phyloP scores from a whole-genome alignment of 306 rosid genomes.

The Vigna angularis region DNA sequence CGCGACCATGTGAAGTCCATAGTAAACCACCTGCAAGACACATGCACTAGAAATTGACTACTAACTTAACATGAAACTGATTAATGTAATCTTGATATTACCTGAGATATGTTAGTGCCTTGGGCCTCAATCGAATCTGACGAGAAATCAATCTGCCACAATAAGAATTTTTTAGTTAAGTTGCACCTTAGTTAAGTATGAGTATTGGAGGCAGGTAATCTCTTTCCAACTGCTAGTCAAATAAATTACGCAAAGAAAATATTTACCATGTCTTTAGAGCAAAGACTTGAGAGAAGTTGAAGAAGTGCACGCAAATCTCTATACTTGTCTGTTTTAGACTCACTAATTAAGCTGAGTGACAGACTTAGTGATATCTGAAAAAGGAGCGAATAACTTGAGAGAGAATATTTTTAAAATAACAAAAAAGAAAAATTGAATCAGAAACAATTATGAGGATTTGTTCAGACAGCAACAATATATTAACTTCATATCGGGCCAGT shows the following conservation, averaged over 20 bases:
- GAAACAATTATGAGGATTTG: neutral
- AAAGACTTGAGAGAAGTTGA: slow-evolving; percentile 92
- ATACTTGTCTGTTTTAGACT: slow-evolving; percentile 86
- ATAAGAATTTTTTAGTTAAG: slow-evolving; percentile 42
- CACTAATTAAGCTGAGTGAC: slow-evolving; percentile 80
- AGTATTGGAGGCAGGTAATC: slow-evolving; percentile 35
- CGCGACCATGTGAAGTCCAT: slow-evolving; percentile 88
- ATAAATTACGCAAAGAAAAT: slow-evolving; percentile 23
- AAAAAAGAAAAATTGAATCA: slow-evolving; percentile 27
- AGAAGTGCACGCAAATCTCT: slow-evolving; percentile 98
- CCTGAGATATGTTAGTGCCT: slow-evolving; percentile 93
- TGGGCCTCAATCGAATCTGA: slow-evolving; percentile 76
- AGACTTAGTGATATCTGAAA: slow-evolving; percentile 84
- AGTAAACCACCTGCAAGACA: slow-evolving; percentile 84
- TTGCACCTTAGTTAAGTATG: slow-evolving; percentile 27
- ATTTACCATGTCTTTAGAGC: slow-evolving; percentile 90
- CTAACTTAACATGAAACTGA: slow-evolving; percentile 28
- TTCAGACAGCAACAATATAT: slow-evolving; percentile 10
- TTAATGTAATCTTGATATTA: slow-evolving; percentile 43
- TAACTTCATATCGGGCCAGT: neutral
- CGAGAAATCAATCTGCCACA: slow-evolving; percentile 89
- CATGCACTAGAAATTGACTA: slow-evolving; percentile 44
- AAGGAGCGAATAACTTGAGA: slow-evolving; percentile 41
- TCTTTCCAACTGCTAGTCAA: slow-evolving; percentile 34
- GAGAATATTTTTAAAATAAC: slow-evolving; percentile 28